phyloP scores from a whole-genome alignment of 371 early-diverging fungal species.

The Dinochytrium kinnereticum region DNA sequence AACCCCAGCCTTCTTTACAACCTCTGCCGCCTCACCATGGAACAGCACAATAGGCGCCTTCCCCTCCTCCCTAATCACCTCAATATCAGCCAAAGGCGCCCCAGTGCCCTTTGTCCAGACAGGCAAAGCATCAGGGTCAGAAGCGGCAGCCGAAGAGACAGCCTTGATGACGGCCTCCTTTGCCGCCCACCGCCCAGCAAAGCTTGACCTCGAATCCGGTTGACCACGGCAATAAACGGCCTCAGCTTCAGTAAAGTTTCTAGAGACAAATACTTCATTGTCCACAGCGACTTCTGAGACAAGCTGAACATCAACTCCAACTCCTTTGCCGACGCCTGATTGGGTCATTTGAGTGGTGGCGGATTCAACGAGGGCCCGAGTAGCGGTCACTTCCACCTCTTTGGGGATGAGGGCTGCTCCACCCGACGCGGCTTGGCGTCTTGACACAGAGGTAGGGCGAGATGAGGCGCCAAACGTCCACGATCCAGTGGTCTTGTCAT shows the following conservation, averaged over 20 bases:
- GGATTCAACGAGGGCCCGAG: constrained; percentile 47
- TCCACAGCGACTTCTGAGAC: constrained; percentile 79
- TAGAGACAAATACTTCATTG: constrained; percentile 84
- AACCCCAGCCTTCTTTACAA: constrained; percentile 74
- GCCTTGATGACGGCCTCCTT: constrained; percentile 98
- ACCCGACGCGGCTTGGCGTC: constrained; percentile 17
- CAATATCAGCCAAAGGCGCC: constrained; percentile 91
- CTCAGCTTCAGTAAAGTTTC: constrained; percentile 89
- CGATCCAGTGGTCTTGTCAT: constrained; percentile 72
- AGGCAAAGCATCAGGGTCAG: constrained; percentile 47
- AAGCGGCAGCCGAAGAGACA: constrained; percentile 65
- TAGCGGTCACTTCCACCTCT: constrained; percentile 62
- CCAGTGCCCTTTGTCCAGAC: constrained; percentile 84
- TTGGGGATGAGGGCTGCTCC: constrained; percentile 51
- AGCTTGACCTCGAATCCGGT: constrained; percentile 78
- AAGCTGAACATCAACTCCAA: constrained; percentile 94
- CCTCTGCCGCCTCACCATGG: constrained; percentile 80
- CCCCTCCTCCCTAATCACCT: constrained; percentile 74
- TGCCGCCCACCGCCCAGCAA: constrained; percentile 95
- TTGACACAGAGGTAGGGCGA: constrained; percentile 3
- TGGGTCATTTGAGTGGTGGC: constrained; percentile 1
- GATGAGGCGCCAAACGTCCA: constrained; percentile 68
- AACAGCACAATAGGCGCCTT: constrained; percentile 89
- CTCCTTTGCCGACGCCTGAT: constrained; percentile 43
- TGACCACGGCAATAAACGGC: constrained; percentile 74